Percentiles rank a stretch among this genome's conserved stretches.
Evolutionary conservation across 208 protist species (phyloP).

Genomic region (Wallacemonas rigidus): DNA sequence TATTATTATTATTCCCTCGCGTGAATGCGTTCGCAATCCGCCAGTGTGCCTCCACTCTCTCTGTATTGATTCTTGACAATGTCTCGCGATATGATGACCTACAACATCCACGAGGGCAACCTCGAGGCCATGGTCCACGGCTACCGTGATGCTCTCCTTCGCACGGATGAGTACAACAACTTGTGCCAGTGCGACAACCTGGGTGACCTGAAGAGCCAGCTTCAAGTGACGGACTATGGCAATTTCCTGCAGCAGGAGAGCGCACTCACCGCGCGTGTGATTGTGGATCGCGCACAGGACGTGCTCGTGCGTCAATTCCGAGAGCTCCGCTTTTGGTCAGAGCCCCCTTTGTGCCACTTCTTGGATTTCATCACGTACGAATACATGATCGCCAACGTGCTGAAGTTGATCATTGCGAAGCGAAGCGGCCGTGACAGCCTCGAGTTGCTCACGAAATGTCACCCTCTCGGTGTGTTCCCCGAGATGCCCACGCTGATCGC

Average conservation of each 20-base stretch:
- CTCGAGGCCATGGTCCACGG: constrained; percentile 92
- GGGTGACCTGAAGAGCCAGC: constrained; percentile 98
- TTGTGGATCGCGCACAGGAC: constrained; percentile 92
- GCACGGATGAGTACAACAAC: constrained; percentile 95
- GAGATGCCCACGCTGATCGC: constrained; percentile 93
- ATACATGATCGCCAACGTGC: constrained; percentile 97
- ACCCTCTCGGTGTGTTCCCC: constrained; percentile 97
- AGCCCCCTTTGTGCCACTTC: constrained; percentile 96
- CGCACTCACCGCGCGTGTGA: constrained; percentile 86
- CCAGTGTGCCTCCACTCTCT: neutral
- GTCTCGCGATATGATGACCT: constrained; percentile 69
- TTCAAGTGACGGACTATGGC: constrained; percentile 97
- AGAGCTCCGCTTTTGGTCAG: constrained; percentile 93
- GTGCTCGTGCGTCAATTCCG: constrained; percentile 96
- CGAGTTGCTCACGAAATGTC: constrained; percentile 96
- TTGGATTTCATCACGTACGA: constrained; percentile 98
- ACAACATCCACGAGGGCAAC: constrained; percentile 87
- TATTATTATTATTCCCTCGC: constrained; percentile 1
- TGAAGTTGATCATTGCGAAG: constrained; percentile 91
- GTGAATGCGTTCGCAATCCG: neutral
- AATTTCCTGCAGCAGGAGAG: constrained; percentile 97
- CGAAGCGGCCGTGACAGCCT: constrained; percentile 81
- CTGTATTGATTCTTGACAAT: constrained; percentile 31
- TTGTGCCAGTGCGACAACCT: constrained; percentile 98
- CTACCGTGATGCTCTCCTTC: constrained; percentile 93